phyloP scores from a whole-genome alignment of 306 rosid species.

The Heteromeles arbutifolia region DNA sequence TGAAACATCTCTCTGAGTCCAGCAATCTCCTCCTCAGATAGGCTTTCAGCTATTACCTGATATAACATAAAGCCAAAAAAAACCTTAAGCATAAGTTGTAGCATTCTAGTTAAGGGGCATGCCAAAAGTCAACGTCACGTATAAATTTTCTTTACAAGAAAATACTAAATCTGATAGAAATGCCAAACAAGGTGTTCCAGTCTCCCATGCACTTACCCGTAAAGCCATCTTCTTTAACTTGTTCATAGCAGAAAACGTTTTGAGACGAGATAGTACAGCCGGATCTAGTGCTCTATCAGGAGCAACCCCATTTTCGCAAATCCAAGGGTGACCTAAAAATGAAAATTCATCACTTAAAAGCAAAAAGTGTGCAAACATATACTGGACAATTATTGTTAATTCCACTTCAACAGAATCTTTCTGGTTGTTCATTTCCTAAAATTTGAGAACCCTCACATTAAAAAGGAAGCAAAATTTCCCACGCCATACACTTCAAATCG shows the following conservation, averaged over 20 bases:
- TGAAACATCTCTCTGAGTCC: slow-evolving; percentile 87
- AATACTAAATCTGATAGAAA: neutral
- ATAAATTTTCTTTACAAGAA: neutral
- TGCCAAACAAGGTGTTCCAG: neutral
- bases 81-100: slow-evolving; percentile 3
- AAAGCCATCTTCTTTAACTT: slow-evolving; percentile 98
- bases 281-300: slow-evolving; percentile 96
- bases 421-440: neutral
- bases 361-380: neutral
- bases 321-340: slow-evolving; percentile 96
- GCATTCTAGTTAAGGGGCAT: neutral
- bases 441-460: neutral
- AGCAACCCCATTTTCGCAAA: slow-evolving; percentile 99
- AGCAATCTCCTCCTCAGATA: slow-evolving; percentile 95
- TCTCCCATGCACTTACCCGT: slow-evolving; percentile 53
- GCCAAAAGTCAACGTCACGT: slow-evolving; percentile 10
- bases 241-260: slow-evolving; percentile 97
- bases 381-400: slow-evolving; percentile 9
- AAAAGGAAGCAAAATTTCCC: neutral
- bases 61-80: slow-evolving; percentile 16
- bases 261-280: slow-evolving; percentile 98
- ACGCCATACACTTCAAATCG: neutral
- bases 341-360: slow-evolving; percentile 11
- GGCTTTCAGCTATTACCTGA: slow-evolving; percentile 95
- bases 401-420: neutral